Conservation (phyloP, 1,284 basidiomycete species). For the Paramarasmius palmivorus region DNA sequence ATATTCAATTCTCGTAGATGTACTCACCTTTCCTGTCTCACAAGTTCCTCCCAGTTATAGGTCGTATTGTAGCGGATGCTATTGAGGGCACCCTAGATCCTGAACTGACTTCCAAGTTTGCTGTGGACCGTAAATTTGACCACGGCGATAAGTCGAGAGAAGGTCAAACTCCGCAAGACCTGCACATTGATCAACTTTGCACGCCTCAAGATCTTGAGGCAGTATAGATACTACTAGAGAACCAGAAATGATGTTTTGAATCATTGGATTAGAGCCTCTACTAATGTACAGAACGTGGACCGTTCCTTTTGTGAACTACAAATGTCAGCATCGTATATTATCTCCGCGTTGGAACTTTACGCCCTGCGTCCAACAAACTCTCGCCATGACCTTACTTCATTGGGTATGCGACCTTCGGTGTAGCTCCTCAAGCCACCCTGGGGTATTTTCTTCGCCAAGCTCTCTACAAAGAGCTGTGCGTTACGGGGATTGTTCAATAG, state of each 20-base stretch:
- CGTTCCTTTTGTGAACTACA: conserved; percentile 16
- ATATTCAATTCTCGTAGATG: neutral
- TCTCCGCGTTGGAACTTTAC: conserved; percentile 30
- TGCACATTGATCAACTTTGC: conserved; percentile 51
- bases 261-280: neutral
- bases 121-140: conserved; percentile 40
- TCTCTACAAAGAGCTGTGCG: conserved; percentile 91
- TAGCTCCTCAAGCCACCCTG: conserved; percentile 83
- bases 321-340: conserved; percentile 14
- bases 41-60: conserved; percentile 84
- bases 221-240: too few relatives aligned
- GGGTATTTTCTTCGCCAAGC: conserved; percentile 86
- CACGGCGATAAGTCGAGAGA: conserved; percentile 4
- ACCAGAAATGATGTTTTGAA: neutral
- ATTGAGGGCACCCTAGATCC: conserved; percentile 64
- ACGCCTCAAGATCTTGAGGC: conserved; percentile 45
- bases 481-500: conserved; percentile 91
- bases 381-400: conserved; percentile 90
- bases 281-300: conserved; percentile 3
- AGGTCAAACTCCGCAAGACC: conserved; percentile 27
- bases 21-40: neutral
- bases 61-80: conserved; percentile 70
- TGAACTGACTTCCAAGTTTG: conserved; percentile 52
- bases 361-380: conserved; percentile 80
- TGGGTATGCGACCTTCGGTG: conserved; percentile 88